Percentiles rank a stretch among this genome's conserved stretches.
These are phyloP conservation scores for Schwanniomyces sp. DNA, from an alignment of 805 yeast species.

Conservation along the genomic window DNA sequence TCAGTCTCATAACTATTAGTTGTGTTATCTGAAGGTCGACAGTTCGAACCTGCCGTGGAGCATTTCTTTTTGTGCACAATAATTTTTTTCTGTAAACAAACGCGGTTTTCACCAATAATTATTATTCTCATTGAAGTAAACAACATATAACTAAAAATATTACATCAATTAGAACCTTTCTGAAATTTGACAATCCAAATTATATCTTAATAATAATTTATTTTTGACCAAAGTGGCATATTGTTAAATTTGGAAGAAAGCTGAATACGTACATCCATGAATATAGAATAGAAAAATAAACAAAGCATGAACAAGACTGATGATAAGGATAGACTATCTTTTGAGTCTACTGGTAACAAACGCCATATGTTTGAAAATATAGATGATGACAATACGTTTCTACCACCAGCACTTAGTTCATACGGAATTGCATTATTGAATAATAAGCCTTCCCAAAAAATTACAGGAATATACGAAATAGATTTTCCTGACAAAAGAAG, in stretches of 20 bases:
- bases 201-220: too few relatives aligned
- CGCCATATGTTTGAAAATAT: constrained; percentile 11
- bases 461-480: constrained; percentile 31
- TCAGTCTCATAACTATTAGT: constrained; percentile 19
- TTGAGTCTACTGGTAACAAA: constrained; percentile 5
- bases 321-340: neutral
- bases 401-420: constrained; percentile 61
- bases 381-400: constrained; percentile 52
- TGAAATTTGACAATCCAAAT: too few relatives aligned
- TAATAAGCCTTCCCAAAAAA: constrained; percentile 13
- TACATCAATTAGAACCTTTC: too few relatives aligned
- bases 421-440: constrained; percentile 55
- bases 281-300: neutral
- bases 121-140: neutral
- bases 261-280: neutral
- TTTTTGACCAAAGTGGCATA: too few relatives aligned
- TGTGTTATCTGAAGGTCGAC: constrained; percentile 47
- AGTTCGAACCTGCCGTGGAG: constrained; percentile 50
- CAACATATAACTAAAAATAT: neutral
- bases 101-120: neutral
- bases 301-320: neutral
- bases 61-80: constrained; percentile 16
- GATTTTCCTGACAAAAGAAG: constrained; percentile 28
- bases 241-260: too few relatives aligned
- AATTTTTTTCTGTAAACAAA: constrained; percentile 2